A percentile compares a stretch with the other conserved stretches of the same genome.
These are phyloP conservation scores for Crithidia bombi DNA, from an alignment of 208 protist genomes.

Conservation along the genomic window DNA sequence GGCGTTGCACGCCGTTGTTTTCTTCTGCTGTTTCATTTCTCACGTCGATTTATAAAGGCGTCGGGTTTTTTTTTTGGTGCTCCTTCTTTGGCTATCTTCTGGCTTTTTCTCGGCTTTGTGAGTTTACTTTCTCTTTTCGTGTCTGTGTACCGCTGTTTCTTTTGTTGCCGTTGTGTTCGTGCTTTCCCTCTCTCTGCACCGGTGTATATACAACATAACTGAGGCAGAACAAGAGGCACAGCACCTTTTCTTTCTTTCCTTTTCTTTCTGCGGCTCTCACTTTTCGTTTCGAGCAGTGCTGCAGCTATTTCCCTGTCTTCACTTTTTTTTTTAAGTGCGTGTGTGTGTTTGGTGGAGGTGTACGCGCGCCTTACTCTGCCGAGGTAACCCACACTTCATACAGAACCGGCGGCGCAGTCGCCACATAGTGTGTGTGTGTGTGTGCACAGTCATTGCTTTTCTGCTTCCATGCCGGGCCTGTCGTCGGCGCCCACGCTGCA, in stretches of 20 bases:
- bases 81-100: too few relatives aligned
- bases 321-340: constrained; percentile 16
- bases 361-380: too few relatives aligned
- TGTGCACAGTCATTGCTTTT: constrained; percentile 23
- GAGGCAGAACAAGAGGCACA: background rate
- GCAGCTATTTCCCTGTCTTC: constrained; percentile 1
- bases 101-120: too few relatives aligned
- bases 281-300: constrained; percentile 20
- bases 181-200: background rate
- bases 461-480: background rate
- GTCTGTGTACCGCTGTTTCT: background rate
- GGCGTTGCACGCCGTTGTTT: too few relatives aligned
- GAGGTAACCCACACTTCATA: too few relatives aligned
- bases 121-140: background rate
- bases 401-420: too few relatives aligned
- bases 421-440: constrained; percentile 4
- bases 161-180: background rate
- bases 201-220: background rate
- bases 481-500: background rate
- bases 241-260: background rate
- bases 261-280: background rate
- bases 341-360: constrained; percentile 15
- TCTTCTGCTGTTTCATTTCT: too few relatives aligned
- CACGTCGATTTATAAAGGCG: too few relatives aligned
- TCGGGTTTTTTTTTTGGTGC: too few relatives aligned